These are phyloP conservation scores for Mycena amicta DNA, from an alignment of 768 basidiomycete species.

Conservation along the genomic window DNA sequence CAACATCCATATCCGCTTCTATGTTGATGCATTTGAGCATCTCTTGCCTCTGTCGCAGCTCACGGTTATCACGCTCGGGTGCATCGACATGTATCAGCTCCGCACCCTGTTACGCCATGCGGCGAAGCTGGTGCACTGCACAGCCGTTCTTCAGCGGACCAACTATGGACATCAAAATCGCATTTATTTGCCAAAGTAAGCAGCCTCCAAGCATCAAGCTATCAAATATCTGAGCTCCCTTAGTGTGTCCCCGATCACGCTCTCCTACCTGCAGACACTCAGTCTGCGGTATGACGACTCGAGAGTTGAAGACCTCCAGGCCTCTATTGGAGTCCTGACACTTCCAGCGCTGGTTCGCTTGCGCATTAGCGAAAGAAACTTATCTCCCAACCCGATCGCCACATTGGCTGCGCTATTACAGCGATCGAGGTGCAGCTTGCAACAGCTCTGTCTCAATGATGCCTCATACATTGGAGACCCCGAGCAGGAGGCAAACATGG, in stretches of 20 bases:
- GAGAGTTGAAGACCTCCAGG: background rate
- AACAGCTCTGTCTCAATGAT: background rate
- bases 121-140: background rate
- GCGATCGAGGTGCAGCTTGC: background rate
- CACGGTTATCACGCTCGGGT: background rate
- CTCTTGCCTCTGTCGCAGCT: background rate
- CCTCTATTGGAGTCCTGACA: background rate
- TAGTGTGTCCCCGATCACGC: background rate
- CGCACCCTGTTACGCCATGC: background rate
- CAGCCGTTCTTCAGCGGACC: background rate
- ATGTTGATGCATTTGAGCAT: background rate
- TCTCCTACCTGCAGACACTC: background rate
- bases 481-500: background rate
- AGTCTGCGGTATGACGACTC: background rate
- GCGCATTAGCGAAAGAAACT: background rate
- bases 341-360: background rate
- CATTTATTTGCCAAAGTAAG: background rate
- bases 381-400: background rate
- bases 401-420: background rate
- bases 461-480: too few species aligned
- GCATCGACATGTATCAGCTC: conserved; percentile 8
- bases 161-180: background rate
- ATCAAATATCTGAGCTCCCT: background rate
- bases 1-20: background rate
- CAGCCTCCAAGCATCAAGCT: background rate